Conservation (phyloP, 768 basidiomycete genomes). For the Tricholoma saponaceum region DNA sequence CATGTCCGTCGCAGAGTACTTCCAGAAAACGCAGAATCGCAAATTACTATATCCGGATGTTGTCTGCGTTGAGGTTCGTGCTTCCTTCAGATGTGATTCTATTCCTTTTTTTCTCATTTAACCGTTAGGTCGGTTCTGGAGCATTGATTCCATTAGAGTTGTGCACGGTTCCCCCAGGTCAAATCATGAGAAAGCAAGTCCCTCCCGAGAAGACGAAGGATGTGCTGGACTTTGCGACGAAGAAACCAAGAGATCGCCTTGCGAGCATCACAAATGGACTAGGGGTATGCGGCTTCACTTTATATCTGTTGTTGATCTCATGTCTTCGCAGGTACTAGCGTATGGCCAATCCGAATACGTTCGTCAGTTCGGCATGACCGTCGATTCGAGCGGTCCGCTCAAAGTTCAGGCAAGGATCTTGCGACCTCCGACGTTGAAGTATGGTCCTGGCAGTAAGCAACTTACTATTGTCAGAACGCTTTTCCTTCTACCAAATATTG, state of each 20-base stretch:
- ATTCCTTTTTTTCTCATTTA: constrained; percentile 1
- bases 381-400: constrained; percentile 51
- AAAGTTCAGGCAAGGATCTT: constrained; percentile 60
- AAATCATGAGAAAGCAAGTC: constrained; percentile 70
- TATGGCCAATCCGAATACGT: constrained; percentile 78
- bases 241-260: constrained; percentile 52
- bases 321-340: constrained; percentile 43
- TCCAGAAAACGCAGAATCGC: constrained; percentile 46
- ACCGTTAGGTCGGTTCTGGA: constrained; percentile 50
- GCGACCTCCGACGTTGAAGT: constrained; percentile 59
- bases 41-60: constrained; percentile 58
- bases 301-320: not conserved
- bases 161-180: constrained; percentile 54
- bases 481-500: not conserved
- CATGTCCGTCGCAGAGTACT: constrained; percentile 60
- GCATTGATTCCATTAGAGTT: constrained; percentile 61
- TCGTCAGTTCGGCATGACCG: constrained; percentile 65
- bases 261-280: constrained; percentile 51
- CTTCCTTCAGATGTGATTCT: constrained; percentile 1
- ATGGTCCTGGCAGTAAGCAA: constrained; percentile 55
- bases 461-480: constrained; percentile 48
- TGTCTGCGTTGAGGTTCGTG: constrained; percentile 62
- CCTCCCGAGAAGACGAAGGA: constrained; percentile 61
- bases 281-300: constrained; percentile 29
- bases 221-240: constrained; percentile 65